phyloP scores from a whole-genome alignment of 129 eudicot species.

The Oenanthe sinensis region DNA sequence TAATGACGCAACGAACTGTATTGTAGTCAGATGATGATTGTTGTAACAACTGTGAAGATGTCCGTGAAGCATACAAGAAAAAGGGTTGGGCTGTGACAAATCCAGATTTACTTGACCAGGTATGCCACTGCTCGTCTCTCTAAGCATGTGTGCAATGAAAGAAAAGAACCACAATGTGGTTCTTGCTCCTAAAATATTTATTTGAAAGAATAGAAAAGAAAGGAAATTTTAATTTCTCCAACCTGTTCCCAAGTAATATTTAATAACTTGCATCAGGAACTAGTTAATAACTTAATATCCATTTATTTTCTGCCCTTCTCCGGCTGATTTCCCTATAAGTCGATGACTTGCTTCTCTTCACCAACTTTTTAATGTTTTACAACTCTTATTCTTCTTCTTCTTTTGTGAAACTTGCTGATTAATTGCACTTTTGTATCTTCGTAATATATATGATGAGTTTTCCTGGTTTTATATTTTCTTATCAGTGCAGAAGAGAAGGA shows the following conservation, averaged over 20 bases:
- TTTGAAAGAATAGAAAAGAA: no score
- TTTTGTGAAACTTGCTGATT: not conserved
- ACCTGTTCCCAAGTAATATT: no score
- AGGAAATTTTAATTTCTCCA: no score
- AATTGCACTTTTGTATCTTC: not conserved
- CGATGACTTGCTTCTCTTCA: not conserved
- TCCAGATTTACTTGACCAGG: conserved; percentile 85
- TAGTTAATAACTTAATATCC: no score
- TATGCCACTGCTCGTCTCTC: conserved; percentile 10
- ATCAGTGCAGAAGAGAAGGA: conserved; percentile 92
- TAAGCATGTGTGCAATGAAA: no score
- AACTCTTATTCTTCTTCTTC: not conserved
- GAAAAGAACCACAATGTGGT: no score
- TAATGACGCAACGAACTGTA: not conserved
- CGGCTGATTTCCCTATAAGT: not conserved
- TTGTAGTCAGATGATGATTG: conserved; percentile 69
- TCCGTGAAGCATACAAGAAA: conserved; percentile 83
- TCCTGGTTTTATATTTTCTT: conserved; percentile 9
- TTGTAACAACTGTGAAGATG: conserved; percentile 86
- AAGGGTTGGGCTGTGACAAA: conserved; percentile 82
- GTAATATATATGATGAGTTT: not conserved
- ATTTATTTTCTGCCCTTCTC: not conserved
- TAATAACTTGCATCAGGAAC: no score
- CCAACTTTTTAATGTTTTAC: not conserved
- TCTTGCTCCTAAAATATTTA: no score